Base-by-base conservation (phyloP, 1,284 basidiomycete genomes). In the Gomphus sp. region DNA sequence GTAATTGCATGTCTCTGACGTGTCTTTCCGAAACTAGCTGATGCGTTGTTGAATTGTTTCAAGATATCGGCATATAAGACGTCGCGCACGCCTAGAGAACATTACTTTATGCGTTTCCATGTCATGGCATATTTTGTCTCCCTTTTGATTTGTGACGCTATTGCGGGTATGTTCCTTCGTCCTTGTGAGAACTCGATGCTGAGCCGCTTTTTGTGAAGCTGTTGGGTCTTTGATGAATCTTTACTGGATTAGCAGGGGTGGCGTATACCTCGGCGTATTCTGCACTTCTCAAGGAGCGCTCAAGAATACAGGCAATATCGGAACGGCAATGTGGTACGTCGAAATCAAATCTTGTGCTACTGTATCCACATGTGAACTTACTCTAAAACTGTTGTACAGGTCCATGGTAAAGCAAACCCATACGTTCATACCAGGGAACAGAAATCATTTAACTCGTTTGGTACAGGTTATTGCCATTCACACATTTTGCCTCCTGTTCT, bases 281-380 rank as follows among this genome's bases (percentile, higher is more conserved):
- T 83, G 80, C 64, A 71, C 72, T 8, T 67, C 73, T 8, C 80
- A 82, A 72, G 80, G 79, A 77, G 70, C 73, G 4, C 65, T 81
- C 55, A 81, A 81, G 66, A 79, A 81, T 59, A 61, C 72, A 4
- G 74, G 80, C 4, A 80, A 82, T 62, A 74, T 83, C 53, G 76
- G 78, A 3, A 76, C 70, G 9, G 79, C 79, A 2, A 62, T 77
- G 5, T 82, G 79, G 80, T 74, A 57, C 52, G 70, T 66, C 10
- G 11, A 34, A 4, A 34, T 43, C n/a, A n/a, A n/a, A n/a, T n/a
- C n/a, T n/a, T n/a, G n/a, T n/a, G n/a, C n/a, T n/a, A n/a, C n/a
- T n/a, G n/a, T n/a, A n/a, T n/a, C n/a, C n/a, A n/a, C n/a, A n/a
- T n/a, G n/a, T n/a, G n/a, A n/a, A n/a, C n/a, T n/a, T n/a, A n/a